A percentile compares a stretch with the other conserved stretches of the same genome.
Conservation (phyloP, 371 early-diverging fungal genomes). For the Polyrhizophydium stewartii region DNA sequence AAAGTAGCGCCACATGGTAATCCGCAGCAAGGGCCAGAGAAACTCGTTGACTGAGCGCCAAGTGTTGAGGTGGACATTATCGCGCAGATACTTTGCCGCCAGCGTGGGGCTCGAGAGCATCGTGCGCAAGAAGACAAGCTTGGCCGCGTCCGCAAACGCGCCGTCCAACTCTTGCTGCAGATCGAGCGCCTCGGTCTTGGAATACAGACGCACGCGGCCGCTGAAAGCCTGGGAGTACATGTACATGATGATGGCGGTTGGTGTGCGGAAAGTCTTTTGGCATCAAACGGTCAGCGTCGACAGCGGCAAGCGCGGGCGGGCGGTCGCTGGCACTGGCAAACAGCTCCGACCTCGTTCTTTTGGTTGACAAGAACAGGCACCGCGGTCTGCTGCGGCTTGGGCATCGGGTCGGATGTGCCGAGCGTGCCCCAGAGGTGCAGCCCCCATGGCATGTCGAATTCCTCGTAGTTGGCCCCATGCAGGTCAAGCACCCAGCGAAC, state of each 20-base stretch:
- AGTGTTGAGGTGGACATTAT: conserved; percentile 21
- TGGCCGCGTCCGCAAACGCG: conserved; percentile 29
- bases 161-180: conserved; percentile 28
- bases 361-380: conserved; percentile 29
- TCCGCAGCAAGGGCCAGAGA: conserved; percentile 24
- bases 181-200: conserved; percentile 17
- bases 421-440: conserved; percentile 27
- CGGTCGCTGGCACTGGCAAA: neutral
- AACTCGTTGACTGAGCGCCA: conserved; percentile 14
- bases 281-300: too few relatives aligned
- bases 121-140: conserved; percentile 20
- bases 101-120: conserved; percentile 15
- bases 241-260: conserved; percentile 35
- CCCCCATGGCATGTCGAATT: conserved; percentile 31
- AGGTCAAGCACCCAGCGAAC: conserved; percentile 38
- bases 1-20: conserved; percentile 8
- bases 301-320: neutral
- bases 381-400: conserved; percentile 17
- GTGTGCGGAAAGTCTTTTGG: conserved; percentile 28
- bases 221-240: conserved; percentile 36
- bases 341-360: conserved; percentile 29
- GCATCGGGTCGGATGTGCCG: conserved; percentile 21
- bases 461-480: conserved; percentile 29
- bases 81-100: conserved; percentile 20
- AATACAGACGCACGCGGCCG: conserved; percentile 29